Percentiles rank a stretch among this genome's conserved stretches.
phyloP scores from a whole-genome alignment of 306 rosid species.

The Pachyrhizus erosus region DNA sequence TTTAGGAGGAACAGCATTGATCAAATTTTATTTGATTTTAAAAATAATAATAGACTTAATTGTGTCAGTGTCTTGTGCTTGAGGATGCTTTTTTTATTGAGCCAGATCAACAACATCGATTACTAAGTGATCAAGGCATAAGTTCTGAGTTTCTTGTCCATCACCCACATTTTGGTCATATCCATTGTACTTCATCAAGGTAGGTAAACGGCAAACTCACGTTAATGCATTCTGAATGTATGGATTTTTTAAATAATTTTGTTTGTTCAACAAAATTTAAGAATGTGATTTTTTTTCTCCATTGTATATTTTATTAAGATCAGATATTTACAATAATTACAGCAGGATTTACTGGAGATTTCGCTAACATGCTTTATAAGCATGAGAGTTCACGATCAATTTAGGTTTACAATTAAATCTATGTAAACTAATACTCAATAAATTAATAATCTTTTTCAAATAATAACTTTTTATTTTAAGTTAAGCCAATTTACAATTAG shows the following conservation, averaged over 20 bases:
- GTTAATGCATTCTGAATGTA: neutral
- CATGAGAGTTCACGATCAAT: neutral
- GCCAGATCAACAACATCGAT: slow-evolving; percentile 30
- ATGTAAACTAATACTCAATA: neutral
- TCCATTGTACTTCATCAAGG: neutral
- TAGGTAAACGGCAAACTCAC: slow-evolving; percentile 24
- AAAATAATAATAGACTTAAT: slow-evolving; percentile 25
- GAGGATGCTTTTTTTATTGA: slow-evolving; percentile 35
- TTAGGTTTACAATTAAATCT: neutral
- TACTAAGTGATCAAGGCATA: neutral
- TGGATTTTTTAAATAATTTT: neutral
- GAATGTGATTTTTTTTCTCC: neutral
- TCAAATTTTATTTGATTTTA: slow-evolving; percentile 15
- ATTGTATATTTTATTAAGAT: neutral
- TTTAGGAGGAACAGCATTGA: neutral
- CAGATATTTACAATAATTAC: neutral
- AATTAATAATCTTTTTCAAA: too few relatives aligned
- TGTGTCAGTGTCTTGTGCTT: slow-evolving; percentile 40
- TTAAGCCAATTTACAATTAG: neutral
- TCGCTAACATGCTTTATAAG: neutral
- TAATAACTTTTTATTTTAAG: too few relatives aligned
- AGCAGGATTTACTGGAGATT: too few relatives aligned
- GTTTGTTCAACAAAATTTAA: neutral
- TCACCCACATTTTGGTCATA: slow-evolving; percentile 2
- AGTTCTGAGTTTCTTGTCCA: slow-evolving; percentile 9